Percentiles rank a stretch among this genome's conserved stretches.
Conservation (phyloP, 2,329 filamentous ascomycete genomes). For the Xylariales sp. region DNA sequence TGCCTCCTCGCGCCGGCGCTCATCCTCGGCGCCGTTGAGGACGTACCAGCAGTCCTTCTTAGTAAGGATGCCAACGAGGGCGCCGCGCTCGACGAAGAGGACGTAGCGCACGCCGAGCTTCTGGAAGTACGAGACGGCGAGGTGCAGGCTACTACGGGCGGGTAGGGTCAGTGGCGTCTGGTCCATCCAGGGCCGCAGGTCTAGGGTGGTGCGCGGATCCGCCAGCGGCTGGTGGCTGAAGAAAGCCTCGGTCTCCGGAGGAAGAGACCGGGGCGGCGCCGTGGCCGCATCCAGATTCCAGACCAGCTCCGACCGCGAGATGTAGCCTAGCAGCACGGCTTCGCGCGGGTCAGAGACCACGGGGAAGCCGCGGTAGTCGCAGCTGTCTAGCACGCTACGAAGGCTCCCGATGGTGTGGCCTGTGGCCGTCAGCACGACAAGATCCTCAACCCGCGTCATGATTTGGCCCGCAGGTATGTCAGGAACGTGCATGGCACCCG, state of each 20-base stretch:
- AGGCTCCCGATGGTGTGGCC: constrained; percentile 83
- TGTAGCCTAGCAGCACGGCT: constrained; percentile 84
- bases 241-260: constrained; percentile 71
- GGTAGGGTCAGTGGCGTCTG: constrained; percentile 93
- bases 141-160: constrained; percentile 68
- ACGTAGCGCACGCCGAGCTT: constrained; percentile 89
- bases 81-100: constrained; percentile 77
- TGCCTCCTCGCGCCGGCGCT: constrained; percentile 36
- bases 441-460: constrained; percentile 89
- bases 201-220: constrained; percentile 72
- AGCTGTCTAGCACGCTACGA: constrained; percentile 63
- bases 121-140: constrained; percentile 92
- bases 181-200: constrained; percentile 97
- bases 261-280: constrained; percentile 52
- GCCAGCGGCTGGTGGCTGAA: constrained; percentile 81
- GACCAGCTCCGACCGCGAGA: constrained; percentile 82
- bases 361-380: constrained; percentile 86
- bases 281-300: constrained; percentile 70
- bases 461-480: constrained; percentile 83
- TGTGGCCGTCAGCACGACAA: constrained; percentile 80
- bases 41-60: constrained; percentile 98
- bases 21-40: constrained; percentile 66
- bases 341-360: constrained; percentile 76
- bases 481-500: constrained; percentile 47
- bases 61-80: constrained; percentile 79